Evolutionary conservation across 345 rosid species (phyloP).

Genomic region (Brassica rapa): DNA sequence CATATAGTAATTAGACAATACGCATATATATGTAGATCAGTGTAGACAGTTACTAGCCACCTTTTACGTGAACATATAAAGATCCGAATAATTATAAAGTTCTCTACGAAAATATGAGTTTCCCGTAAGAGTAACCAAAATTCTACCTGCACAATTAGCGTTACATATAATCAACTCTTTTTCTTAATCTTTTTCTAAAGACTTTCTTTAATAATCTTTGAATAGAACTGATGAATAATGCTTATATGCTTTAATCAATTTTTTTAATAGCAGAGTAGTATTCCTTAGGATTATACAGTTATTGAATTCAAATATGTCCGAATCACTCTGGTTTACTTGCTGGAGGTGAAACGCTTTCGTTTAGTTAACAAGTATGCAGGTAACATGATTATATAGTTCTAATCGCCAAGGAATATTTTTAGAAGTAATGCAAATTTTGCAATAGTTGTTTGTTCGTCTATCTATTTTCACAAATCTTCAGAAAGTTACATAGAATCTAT

Average conservation of each 20-base stretch:
- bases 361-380: neutral
- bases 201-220: neutral
- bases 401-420: neutral
- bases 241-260: neutral
- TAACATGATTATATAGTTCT: neutral
- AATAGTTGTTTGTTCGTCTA: neutral
- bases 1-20: conserved; percentile 22
- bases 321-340: neutral
- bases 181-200: neutral
- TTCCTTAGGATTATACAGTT: neutral
- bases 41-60: conserved; percentile 29
- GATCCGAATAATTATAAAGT: conserved; percentile 10
- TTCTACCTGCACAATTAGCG: neutral
- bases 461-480: neutral
- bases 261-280: neutral
- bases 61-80: conserved; percentile 29
- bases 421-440: neutral
- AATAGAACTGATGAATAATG: neutral
- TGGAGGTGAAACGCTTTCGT: neutral
- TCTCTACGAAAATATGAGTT: neutral
- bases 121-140: neutral
- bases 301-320: neutral
- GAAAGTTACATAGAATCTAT: neutral
- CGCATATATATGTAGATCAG: conserved; percentile 12
- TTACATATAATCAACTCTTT: neutral